Base-by-base conservation (phyloP, 257 asterid species). In the Solanum etuberosum region DNA sequence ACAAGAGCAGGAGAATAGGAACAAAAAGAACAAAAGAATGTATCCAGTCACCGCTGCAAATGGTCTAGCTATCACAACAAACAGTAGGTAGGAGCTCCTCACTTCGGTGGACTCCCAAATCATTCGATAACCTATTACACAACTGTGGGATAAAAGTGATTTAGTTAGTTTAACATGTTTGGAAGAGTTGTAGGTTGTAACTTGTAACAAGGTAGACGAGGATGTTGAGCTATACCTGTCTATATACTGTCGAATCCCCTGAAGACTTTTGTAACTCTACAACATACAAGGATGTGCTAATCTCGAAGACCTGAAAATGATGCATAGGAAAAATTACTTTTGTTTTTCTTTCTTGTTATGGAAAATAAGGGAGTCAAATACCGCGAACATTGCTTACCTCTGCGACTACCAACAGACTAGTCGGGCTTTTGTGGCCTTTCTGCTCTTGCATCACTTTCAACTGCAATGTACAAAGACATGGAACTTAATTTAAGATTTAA, bases 191-290 rank as follows among this genome's bases (percentile, higher is more conserved):
- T 21, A 20, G 42, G 72, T 46, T 67, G 77, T 48, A 83, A 71
- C 13, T n/a, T 67, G 76, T 48, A 83, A 14, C 20, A 23, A 25
- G 10, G 82, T 43, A 86, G 29, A 72, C 9, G 48, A 65, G 43
- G 38, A 15, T 25, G 23, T 70, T 87, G 8, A 35, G 29, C 15
- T 13, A 18, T 91, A 95, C 98, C 98, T 95, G 92, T 93, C 98
- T 95, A 91, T 97, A 97, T 86, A 88, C 87, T 76, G 86, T 42
- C 29, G 96, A 88, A 90, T 95, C 98, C 48, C 99, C 99, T 20
- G 86, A 85, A 37, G 92, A 91, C 90, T 97, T 97, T 74, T 91
- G 91, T 87, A 97, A 83, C 91, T 97, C 99, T 46, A 97, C 99
- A 40, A 93, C 98, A 88, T 93, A 92, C 90, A 94, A 59, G 42